phyloP scores from a whole-genome alignment of 768 basidiomycete species.

The Leucocoprinus sp. region DNA sequence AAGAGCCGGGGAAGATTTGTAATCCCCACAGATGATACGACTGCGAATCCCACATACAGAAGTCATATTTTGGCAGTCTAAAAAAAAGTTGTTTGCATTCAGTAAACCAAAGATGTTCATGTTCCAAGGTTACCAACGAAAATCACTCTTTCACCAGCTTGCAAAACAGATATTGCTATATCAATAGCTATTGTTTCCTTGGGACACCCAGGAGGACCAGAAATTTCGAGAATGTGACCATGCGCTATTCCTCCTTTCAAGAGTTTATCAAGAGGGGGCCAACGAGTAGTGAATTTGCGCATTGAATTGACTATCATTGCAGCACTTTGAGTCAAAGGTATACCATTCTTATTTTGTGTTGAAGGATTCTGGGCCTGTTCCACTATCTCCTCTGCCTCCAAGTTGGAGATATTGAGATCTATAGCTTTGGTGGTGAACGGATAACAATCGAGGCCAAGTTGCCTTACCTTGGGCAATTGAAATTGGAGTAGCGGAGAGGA shows the following conservation, averaged over 20 bases:
- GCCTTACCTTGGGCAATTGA: slow-evolving; percentile 41
- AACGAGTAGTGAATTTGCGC: slow-evolving; percentile 32
- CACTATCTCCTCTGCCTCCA: slow-evolving; percentile 39
- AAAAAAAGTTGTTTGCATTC: not conserved
- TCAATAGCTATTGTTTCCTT: slow-evolving; percentile 50
- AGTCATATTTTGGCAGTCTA: slow-evolving; percentile 43
- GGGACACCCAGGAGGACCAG: slow-evolving; percentile 66
- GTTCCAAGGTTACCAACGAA: slow-evolving; percentile 48
- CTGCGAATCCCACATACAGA: slow-evolving; percentile 23
- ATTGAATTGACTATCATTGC: slow-evolving; percentile 29
- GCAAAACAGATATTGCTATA: slow-evolving; percentile 40
- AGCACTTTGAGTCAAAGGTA: slow-evolving; percentile 46
- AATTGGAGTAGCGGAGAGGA: slow-evolving; percentile 35
- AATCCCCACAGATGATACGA: slow-evolving; percentile 19
- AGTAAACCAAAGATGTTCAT: slow-evolving; percentile 1
- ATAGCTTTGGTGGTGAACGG: slow-evolving; percentile 9
- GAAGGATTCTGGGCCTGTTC: slow-evolving; percentile 29
- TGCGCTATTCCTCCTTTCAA: slow-evolving; percentile 55
- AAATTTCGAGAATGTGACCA: slow-evolving; percentile 63
- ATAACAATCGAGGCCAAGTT: not conserved
- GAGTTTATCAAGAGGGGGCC: slow-evolving; percentile 45
- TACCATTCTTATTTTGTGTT: slow-evolving; percentile 12
- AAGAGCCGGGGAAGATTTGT: slow-evolving; percentile 6
- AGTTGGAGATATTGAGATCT: slow-evolving; percentile 45
- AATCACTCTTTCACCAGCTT: slow-evolving; percentile 43